Conservation (phyloP, 2,329 filamentous ascomycete genomes). For the Arthrobotrys sphaeroides region DNA sequence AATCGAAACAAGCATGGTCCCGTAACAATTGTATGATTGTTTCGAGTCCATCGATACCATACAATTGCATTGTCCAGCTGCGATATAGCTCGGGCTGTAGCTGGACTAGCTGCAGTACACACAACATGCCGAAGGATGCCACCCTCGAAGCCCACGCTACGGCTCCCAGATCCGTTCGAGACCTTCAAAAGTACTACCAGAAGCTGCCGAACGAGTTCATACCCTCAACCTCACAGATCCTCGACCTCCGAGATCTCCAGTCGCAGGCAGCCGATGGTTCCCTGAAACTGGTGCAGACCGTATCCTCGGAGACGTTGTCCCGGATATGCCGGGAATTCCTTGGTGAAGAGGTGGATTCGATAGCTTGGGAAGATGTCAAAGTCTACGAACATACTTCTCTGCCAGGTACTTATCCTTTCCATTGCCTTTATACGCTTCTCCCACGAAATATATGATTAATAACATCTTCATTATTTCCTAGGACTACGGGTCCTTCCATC, state of each 20-base stretch:
- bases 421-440: background rate
- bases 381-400: slow-evolving; percentile 55
- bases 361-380: background rate
- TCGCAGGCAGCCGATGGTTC: background rate
- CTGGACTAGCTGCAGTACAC: background rate
- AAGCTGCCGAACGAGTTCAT: slow-evolving; percentile 46
- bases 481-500: slow-evolving; percentile 81
- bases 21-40: too few relatives aligned
- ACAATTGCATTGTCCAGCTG: too few relatives aligned
- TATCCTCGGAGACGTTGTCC: slow-evolving; percentile 10
- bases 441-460: background rate
- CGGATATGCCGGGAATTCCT: slow-evolving; percentile 44
- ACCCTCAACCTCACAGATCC: slow-evolving; percentile 31
- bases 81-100: too few relatives aligned
- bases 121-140: slow-evolving; percentile 15
- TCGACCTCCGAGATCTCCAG: slow-evolving; percentile 53
- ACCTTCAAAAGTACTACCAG: slow-evolving; percentile 56
- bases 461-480: slow-evolving; percentile 61
- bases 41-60: too few relatives aligned
- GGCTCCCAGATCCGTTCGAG: slow-evolving; percentile 54
- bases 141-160: slow-evolving; percentile 54
- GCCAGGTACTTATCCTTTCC: slow-evolving; percentile 46
- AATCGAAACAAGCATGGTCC: too few relatives aligned
- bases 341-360: background rate
- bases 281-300: slow-evolving; percentile 20